A percentile compares a stretch with the other conserved stretches of the same genome.
Evolutionary conservation across 306 rosid genomes (phyloP).

Genomic region (Betula pendula): DNA sequence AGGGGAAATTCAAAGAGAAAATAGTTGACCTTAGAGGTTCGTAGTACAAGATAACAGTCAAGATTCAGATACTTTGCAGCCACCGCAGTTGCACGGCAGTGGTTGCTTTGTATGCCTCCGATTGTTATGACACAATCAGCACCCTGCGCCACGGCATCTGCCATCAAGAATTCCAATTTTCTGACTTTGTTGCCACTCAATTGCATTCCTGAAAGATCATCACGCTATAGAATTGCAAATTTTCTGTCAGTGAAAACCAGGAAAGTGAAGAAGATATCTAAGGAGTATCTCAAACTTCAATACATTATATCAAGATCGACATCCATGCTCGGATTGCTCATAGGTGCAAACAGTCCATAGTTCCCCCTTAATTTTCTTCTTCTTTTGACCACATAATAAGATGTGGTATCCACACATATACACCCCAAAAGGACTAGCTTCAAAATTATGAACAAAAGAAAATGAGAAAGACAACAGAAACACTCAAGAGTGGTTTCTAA

Average conservation of each 20-base stretch:
- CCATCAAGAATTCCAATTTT: conserved; percentile 89
- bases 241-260: conserved; percentile 31
- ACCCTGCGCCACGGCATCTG: conserved; percentile 75
- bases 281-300: neutral
- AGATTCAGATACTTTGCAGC: conserved; percentile 90
- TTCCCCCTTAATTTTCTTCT: no score
- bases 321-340: neutral
- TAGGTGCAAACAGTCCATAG: no score
- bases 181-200: conserved; percentile 91
- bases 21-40: conserved; percentile 66
- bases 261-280: conserved; percentile 9
- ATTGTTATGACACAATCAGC: conserved; percentile 79
- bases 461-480: no score
- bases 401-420: no score
- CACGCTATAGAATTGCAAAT: conserved; percentile 54
- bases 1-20: neutral
- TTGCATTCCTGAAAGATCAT: conserved; percentile 95
- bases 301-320: neutral
- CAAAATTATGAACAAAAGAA: no score
- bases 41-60: conserved; percentile 72
- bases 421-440: no score
- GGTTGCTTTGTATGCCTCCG: conserved; percentile 97
- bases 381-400: no score
- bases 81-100: conserved; percentile 95
- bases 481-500: no score